Evolutionary conservation across 208 protist genomes (phyloP).

Genomic region (Leishmania mexicana): DNA sequence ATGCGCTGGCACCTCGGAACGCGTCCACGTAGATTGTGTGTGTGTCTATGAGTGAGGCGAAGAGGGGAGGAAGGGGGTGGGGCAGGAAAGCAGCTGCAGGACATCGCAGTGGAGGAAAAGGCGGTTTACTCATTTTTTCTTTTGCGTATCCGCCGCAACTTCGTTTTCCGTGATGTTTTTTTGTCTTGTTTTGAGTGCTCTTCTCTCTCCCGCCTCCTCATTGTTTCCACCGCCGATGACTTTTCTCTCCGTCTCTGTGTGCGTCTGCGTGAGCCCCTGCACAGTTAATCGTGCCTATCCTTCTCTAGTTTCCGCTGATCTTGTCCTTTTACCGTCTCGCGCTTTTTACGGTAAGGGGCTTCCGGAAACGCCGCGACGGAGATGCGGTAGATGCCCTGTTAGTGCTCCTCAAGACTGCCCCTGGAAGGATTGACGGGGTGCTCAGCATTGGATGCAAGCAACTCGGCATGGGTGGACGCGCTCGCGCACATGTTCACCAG

Average conservation of each 20-base stretch:
- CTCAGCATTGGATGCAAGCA: background rate
- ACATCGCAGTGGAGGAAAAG: background rate
- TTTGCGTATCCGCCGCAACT: background rate
- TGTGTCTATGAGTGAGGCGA: background rate
- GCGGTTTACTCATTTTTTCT: background rate
- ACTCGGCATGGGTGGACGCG: background rate
- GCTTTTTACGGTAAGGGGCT: background rate
- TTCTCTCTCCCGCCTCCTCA: background rate
- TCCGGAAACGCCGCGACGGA: background rate
- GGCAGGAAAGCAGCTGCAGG: background rate
- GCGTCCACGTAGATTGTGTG: background rate
- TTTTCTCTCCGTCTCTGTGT: background rate
- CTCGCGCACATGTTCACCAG: background rate
- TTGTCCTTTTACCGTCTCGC: background rate
- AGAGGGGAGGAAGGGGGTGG: background rate
- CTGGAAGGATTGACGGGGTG: background rate
- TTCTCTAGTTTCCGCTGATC: background rate
- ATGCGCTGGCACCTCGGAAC: background rate
- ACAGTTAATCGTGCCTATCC: background rate
- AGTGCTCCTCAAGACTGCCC: background rate
- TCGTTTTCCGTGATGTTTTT: background rate
- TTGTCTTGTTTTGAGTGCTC: background rate
- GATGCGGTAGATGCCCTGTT: background rate
- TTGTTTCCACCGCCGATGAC: background rate
- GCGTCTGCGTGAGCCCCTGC: background rate